phyloP scores from a whole-genome alignment of 2,329 filamentous ascomycete species.

The Colletotrichum eremochloae region DNA sequence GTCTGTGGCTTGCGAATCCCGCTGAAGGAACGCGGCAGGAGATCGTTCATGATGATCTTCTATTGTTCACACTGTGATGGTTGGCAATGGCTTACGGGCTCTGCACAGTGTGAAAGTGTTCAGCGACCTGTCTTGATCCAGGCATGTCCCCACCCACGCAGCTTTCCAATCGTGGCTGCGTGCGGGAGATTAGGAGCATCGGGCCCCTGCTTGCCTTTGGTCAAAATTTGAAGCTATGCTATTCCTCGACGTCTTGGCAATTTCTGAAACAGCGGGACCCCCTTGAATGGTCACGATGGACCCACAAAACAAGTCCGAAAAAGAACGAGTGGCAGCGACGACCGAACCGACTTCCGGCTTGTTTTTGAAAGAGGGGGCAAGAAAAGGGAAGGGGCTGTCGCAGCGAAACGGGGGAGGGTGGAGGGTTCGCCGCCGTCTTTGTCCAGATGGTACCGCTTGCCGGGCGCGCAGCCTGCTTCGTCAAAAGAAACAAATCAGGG shows the following conservation, averaged over 20 bases:
- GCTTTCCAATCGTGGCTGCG: not conserved
- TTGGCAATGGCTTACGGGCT: not conserved
- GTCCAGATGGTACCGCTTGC: not conserved
- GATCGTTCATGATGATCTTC: not conserved
- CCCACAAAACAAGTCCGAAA: conserved; percentile 9
- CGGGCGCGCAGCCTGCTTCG: not conserved
- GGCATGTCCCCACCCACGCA: not conserved
- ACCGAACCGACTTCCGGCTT: not conserved
- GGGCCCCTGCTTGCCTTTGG: conserved; percentile 9
- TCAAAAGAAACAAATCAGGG: conserved; percentile 14
- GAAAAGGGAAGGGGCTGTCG: not conserved
- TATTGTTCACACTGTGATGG: not conserved
- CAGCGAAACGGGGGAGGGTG: not conserved
- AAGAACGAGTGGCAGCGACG: conserved; percentile 19
- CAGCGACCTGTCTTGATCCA: not conserved
- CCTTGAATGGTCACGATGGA: conserved; percentile 9
- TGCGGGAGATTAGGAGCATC: conserved; percentile 33
- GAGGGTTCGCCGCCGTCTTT: not conserved
- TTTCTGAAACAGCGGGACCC: conserved; percentile 39
- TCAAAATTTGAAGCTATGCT: conserved; percentile 36
- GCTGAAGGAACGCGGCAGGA: conserved; percentile 37
- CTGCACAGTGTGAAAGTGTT: not conserved
- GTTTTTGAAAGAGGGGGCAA: too few species aligned
- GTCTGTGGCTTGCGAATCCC: conserved; percentile 25
- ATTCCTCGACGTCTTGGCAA: conserved; percentile 40